phyloP scores from a whole-genome alignment of 2,329 filamentous ascomycete genomes.

The Alternaria novae-zelandiae region DNA sequence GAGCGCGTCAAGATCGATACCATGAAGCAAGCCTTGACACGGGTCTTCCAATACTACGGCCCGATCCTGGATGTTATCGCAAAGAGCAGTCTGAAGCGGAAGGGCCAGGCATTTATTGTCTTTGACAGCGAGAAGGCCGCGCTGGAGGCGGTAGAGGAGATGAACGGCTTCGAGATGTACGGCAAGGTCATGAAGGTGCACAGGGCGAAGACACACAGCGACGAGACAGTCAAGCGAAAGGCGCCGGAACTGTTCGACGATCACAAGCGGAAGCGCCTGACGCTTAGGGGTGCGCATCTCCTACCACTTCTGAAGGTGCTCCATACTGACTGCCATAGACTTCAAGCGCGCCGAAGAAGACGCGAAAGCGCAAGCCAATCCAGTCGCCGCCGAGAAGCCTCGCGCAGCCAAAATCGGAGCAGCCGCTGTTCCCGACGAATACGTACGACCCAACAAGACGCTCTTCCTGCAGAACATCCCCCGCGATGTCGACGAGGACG shows the following conservation, averaged over 20 bases:
- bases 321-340: slow-evolving; percentile 53
- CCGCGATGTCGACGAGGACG: slow-evolving; percentile 82
- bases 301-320: slow-evolving; percentile 40
- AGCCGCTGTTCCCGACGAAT: slow-evolving; percentile 92
- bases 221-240: slow-evolving; percentile 79
- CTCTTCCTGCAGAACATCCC: slow-evolving; percentile 93
- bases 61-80: slow-evolving; percentile 83
- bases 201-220: slow-evolving; percentile 81
- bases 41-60: slow-evolving; percentile 89
- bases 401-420: slow-evolving; percentile 73
- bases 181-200: slow-evolving; percentile 88
- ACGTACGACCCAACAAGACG: slow-evolving; percentile 95
- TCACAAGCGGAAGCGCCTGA: slow-evolving; percentile 82
- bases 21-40: slow-evolving; percentile 73
- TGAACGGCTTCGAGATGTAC: slow-evolving; percentile 92
- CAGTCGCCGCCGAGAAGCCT: slow-evolving; percentile 58
- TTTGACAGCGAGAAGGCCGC: slow-evolving; percentile 85
- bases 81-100: slow-evolving; percentile 88
- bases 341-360: slow-evolving; percentile 83
- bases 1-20: slow-evolving; percentile 85
- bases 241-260: slow-evolving; percentile 84
- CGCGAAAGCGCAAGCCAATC: slow-evolving; percentile 76
- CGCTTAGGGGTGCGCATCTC: slow-evolving; percentile 78
- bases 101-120: slow-evolving; percentile 94
- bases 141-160: slow-evolving; percentile 79